Evolutionary conservation across 257 asterid genomes (phyloP), one percentile per base, ranked within the genome.

Genomic region (Vinca minor): DNA sequence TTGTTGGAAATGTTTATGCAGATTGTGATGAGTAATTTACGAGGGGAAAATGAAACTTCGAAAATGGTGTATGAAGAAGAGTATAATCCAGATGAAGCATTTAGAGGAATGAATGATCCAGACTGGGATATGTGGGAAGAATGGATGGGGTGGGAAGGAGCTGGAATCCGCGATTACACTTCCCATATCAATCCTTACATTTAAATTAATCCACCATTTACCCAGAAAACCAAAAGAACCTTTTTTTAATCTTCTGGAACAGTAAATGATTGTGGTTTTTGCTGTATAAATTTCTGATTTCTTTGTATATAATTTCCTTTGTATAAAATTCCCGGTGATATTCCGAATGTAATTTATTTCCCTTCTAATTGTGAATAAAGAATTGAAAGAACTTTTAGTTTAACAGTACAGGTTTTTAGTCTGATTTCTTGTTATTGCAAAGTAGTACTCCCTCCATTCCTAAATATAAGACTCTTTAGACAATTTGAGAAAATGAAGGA

Each of bases 121-220:
- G 92, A 88, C 32, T 85, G 83, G 80, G 97, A 93, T 4, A 7
- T 85, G 54, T 89, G 95, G 97, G 98, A 89, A 66, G 97, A 92
- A 57, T 92, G 96, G 97, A 92, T 85, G 96, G 98, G 97, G 31
- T 92, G 91, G 91, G 97, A 89, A 85, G 98, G 97, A 42, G 97
- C 92, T 6, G 96, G 98, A 18, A 89, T 87, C 60, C 76, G 94
- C 3, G 96, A 89, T 52, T 92, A 89, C 64, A 64, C 97, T 0
- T 85, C 96, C 5, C 98, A 87, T 48, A 68, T 92, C 59, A 92
- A 89, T 39, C 95, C 97, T 67, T 85, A 85, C 80, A 87, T 87
- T 4, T 89, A 72, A 83, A 4, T 8, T 1, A 44, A 44, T 11
- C 48, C 48, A 44, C n/a, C n/a, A n/a, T n/a, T n/a, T 2, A 41